Evolutionary conservation across 805 yeast genomes (phyloP).

Genomic region (Candida boidinii): DNA sequence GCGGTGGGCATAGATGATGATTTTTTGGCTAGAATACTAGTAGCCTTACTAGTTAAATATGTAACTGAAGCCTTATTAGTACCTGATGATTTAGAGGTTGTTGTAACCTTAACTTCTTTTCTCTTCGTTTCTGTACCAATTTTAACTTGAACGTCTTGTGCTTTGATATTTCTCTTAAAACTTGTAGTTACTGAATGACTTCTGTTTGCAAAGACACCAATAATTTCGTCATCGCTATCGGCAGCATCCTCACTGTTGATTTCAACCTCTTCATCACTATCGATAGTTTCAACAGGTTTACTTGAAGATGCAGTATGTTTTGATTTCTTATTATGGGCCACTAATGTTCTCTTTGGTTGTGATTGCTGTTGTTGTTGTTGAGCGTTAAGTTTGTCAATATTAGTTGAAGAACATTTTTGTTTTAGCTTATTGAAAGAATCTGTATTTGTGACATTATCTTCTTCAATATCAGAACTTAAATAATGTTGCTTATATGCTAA

Average conservation of each 20-base stretch:
- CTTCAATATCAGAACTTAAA: slow-evolving; percentile 24
- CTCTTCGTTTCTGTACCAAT: no score
- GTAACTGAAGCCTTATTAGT: slow-evolving; percentile 21
- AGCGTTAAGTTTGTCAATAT: no score
- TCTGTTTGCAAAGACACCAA: slow-evolving; percentile 16
- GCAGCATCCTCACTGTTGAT: background rate
- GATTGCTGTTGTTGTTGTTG: slow-evolving; percentile 43
- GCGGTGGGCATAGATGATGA: background rate
- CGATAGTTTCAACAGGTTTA: no score
- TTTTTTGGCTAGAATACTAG: no score
- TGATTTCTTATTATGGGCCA: slow-evolving; percentile 32
- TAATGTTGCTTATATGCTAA: background rate
- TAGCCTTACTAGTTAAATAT: slow-evolving; percentile 12
- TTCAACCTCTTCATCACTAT: no score
- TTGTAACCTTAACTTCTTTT: slow-evolving; percentile 22
- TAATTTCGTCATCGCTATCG: background rate
- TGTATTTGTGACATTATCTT: slow-evolving; percentile 43
- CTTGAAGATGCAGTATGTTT: background rate
- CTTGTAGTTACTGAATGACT: slow-evolving; percentile 21
- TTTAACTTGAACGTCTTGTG: slow-evolving; percentile 9
- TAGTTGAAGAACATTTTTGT: no score
- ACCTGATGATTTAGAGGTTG: slow-evolving; percentile 15
- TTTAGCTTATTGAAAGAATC: slow-evolving; percentile 46
- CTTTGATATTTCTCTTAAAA: slow-evolving; percentile 10
- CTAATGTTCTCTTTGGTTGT: slow-evolving; percentile 52